Evolutionary conservation across 345 rosid species (phyloP).

Genomic region (Raphanus raphanistrum): DNA sequence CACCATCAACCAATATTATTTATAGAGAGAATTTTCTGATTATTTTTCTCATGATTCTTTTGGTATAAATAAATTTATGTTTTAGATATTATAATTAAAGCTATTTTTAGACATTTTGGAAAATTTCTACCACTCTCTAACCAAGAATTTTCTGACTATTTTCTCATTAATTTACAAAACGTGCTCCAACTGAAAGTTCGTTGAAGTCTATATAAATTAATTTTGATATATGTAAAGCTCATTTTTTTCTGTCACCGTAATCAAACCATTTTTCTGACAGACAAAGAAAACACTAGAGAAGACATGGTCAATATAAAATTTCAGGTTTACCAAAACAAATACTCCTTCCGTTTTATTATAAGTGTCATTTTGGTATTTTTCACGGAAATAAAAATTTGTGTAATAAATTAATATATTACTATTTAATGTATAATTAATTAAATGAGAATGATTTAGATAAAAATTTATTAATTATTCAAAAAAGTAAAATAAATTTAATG

Average conservation of each 20-base stretch:
- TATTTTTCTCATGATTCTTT: background rate
- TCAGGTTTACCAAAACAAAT: no score
- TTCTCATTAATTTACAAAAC: background rate
- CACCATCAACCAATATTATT: background rate
- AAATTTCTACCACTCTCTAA: no score
- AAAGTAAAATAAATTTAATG: no score
- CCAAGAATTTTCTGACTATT: background rate
- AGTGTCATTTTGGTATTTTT: no score
- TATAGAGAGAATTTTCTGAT: background rate
- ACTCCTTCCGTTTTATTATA: no score
- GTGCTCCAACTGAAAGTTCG: conserved; percentile 21
- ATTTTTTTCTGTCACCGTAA: background rate
- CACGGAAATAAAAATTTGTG: no score
- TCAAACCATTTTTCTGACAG: background rate
- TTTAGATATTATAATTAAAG: background rate
- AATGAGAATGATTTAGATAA: no score
- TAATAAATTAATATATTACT: no score
- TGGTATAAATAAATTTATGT: background rate
- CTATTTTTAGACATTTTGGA: background rate
- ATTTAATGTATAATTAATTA: no score
- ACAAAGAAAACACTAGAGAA: background rate
- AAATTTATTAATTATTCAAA: no score
- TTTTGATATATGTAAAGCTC: conserved; percentile 5
- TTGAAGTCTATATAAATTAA: conserved; percentile 20
- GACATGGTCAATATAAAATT: background rate